These are phyloP conservation scores for Rhinocladiella similis DNA, from an alignment of 2,329 filamentous ascomycete genomes.

Conservation along the genomic window DNA sequence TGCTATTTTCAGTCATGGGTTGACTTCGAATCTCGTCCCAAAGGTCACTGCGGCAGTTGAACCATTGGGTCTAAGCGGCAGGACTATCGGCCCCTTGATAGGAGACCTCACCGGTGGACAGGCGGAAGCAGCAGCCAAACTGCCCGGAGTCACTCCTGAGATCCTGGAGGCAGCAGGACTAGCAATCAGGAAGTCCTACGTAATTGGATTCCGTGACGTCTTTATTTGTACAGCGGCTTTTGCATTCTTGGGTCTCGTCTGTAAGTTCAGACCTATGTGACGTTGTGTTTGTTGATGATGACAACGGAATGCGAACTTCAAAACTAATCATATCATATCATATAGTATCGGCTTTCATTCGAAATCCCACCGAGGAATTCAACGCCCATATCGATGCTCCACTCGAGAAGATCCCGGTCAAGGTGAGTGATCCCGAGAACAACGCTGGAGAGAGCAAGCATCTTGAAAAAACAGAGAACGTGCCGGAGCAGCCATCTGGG, in stretches of 20 bases:
- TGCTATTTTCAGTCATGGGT: constrained; percentile 15
- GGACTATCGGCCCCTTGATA: constrained; percentile 9
- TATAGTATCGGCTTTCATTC: neutral
- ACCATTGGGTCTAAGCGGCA: constrained; percentile 9
- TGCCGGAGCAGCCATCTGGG: too few species aligned
- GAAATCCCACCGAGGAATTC: constrained; percentile 7
- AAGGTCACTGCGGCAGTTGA: constrained; percentile 17
- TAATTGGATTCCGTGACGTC: constrained; percentile 1
- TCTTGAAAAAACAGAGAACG: too few species aligned
- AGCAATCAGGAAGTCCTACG: constrained; percentile 10
- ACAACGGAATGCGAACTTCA: neutral
- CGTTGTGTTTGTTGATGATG: neutral
- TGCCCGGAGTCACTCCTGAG: constrained; percentile 14
- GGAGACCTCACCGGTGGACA: constrained; percentile 5
- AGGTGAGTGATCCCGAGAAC: neutral
- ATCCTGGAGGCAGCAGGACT: constrained; percentile 10
- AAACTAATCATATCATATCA: neutral
- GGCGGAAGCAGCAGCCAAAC: neutral
- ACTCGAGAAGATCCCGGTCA: neutral
- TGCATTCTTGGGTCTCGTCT: neutral
- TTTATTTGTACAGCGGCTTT: constrained; percentile 5
- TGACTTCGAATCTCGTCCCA: constrained; percentile 8
- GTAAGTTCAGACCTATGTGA: neutral
- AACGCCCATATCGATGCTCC: constrained; percentile 9
- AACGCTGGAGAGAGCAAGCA: neutral